Evolutionary conservation across 129 eudicot species (phyloP).

Genomic region (Tanacetum coccineum): DNA sequence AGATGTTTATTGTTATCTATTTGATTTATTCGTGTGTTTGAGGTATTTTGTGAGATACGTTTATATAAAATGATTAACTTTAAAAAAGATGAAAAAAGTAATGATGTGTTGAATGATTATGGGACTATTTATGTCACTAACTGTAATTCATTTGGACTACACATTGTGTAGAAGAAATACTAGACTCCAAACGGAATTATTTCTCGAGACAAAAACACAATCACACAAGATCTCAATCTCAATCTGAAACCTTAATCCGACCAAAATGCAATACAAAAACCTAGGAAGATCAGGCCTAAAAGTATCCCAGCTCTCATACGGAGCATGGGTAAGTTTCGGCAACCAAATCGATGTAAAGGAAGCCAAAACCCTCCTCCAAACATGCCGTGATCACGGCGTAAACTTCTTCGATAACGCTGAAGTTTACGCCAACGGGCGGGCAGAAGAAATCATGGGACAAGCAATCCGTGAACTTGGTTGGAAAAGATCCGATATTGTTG

Average conservation of each 20-base stretch:
- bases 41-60: too few relatives aligned
- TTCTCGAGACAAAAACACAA: too few relatives aligned
- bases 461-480: constrained; percentile 90
- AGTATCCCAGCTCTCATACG: constrained; percentile 80
- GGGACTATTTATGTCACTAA: too few relatives aligned
- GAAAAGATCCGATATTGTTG: constrained; percentile 80
- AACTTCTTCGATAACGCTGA: constrained; percentile 98
- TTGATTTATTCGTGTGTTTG: too few relatives aligned
- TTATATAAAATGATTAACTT: too few relatives aligned
- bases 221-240: too few relatives aligned
- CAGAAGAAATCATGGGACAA: constrained; percentile 96
- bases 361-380: constrained; percentile 78
- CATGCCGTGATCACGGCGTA: constrained; percentile 86
- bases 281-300: constrained; percentile 80
- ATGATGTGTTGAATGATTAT: too few relatives aligned
- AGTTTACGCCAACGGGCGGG: constrained; percentile 94
- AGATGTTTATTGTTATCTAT: too few relatives aligned
- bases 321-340: constrained; percentile 97
- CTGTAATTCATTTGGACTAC: too few relatives aligned
- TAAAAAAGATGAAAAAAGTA: too few relatives aligned
- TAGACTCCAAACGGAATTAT: too few relatives aligned
- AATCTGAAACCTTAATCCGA: neutral
- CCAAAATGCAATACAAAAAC: constrained; percentile 80
- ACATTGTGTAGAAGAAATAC: too few relatives aligned
- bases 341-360: constrained; percentile 90